A percentile compares a stretch with the other conserved stretches of the same genome.
Conservation (phyloP, 306 rosid genomes). For the Quercus dentata region DNA sequence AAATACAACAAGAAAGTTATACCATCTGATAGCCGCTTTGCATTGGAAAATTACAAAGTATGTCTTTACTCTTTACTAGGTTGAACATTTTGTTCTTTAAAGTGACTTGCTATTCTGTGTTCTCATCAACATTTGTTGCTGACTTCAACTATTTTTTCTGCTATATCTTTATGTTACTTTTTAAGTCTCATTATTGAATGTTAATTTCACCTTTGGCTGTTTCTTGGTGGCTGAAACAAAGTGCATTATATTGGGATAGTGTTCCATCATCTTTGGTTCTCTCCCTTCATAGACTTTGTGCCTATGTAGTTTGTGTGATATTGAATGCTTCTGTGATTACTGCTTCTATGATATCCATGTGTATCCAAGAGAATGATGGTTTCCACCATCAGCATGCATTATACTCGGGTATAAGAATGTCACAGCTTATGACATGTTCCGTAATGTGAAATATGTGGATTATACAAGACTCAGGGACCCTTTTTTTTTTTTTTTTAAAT, state of each 20-base stretch:
- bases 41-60: constrained; percentile 94
- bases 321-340: background rate
- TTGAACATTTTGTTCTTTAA: background rate
- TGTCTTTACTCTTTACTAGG: constrained; percentile 8
- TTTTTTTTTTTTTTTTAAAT: background rate
- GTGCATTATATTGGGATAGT: background rate
- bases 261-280: background rate
- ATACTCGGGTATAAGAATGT: too few relatives aligned
- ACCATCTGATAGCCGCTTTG: constrained; percentile 89
- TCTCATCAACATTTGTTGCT: background rate
- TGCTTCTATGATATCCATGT: background rate
- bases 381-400: background rate
- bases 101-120: background rate
- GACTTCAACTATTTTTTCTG: background rate
- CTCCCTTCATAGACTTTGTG: background rate
- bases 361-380: background rate
- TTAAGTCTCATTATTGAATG: background rate
- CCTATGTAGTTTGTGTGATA: background rate
- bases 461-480: background rate
- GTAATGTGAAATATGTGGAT: background rate
- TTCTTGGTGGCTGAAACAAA: background rate
- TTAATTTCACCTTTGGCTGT: background rate
- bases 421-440: background rate
- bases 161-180: background rate
- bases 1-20: constrained; percentile 81